Base-by-base conservation (phyloP, 2,329 filamentous ascomycete genomes). In the Amphichorda felina region DNA sequence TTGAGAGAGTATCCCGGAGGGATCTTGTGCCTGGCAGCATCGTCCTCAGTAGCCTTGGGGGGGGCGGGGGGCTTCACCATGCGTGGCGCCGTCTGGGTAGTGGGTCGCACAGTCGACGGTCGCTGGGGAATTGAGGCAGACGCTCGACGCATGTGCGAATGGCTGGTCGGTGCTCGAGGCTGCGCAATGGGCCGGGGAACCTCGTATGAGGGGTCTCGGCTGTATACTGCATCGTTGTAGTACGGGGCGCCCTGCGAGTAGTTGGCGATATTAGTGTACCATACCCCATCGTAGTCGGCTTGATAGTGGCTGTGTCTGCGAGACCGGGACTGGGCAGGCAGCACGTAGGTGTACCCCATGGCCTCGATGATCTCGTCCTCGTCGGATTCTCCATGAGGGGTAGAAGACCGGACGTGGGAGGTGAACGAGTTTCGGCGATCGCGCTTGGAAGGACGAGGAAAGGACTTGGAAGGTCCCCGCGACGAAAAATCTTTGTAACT, bases 1-100 rank as follows among this genome's bases (percentile, higher is more conserved):
- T 96, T 96, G 54, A 89, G 77, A 18, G 86, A 94, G 65, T 93
- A 98, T 42, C 91, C 89, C 2, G 77, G 60, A 2, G 91, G 88
- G 38, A 98, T 95, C 40, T 75, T 72, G 51, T 84, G 81, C 54
- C 60, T 64, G 50, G 63, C 66, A 25, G 74, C 72, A 53, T 80
- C 75, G 10, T 60, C 62, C 42, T 75, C 70, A 21, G 73, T 79
- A 5, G 75, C 74, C 49, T 65, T 61, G 37, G 58, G 54, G 8
- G 56, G 44, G 8, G 58, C 42, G 13, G 59, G 51, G 10, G 60
- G 51, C 29, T 51, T 41, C 30, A 45, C 17, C 21, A 34, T 13
- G 19, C 35, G 35, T 11, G 33, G 35, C 35, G 48, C 45, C 34
- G 47, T 40, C 16, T 47, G 41, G 25, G 46, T 39, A 17, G 56